Conservation (phyloP, 2,329 filamentous ascomycete species). For the Daldinia sp. region DNA sequence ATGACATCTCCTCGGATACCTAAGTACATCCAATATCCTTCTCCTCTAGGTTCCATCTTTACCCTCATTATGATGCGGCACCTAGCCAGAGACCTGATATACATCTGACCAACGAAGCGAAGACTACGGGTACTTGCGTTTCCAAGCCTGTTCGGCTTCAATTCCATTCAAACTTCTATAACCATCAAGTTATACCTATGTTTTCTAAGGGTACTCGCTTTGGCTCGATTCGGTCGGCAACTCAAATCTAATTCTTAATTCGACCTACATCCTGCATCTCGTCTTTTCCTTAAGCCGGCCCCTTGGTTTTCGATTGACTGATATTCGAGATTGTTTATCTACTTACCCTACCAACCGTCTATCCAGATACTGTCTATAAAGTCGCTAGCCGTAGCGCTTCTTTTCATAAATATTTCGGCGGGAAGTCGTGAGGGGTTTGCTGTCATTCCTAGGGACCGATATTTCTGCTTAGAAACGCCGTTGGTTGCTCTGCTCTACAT, state of each 20-base stretch:
- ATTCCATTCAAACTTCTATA: conserved; percentile 22
- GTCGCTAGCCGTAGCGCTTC: not conserved
- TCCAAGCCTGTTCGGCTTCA: conserved; percentile 22
- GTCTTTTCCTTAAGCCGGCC: not conserved
- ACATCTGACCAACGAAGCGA: conserved; percentile 35
- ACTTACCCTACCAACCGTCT: not conserved
- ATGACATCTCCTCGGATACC: conserved; percentile 21
- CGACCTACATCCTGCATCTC: conserved; percentile 19
- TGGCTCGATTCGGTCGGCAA: conserved; percentile 8
- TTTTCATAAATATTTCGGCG: not conserved
- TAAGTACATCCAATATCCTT: conserved; percentile 17
- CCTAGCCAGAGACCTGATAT: conserved; percentile 22
- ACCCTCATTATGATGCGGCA: conserved; percentile 21
- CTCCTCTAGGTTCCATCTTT: not conserved
- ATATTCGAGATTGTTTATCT: not conserved
- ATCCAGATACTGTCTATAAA: not conserved
- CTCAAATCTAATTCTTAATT: conserved; percentile 27
- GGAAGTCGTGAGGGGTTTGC: no score
- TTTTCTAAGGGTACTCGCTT: conserved; percentile 15
- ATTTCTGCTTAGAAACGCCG: no score
- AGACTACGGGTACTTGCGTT: conserved; percentile 36
- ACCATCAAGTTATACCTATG: conserved; percentile 7
- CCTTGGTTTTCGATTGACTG: not conserved
- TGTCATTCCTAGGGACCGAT: not conserved
- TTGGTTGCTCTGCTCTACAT: not conserved